Base-by-base conservation (phyloP, 345 rosid genomes). In the Arabis alpina region DNA sequence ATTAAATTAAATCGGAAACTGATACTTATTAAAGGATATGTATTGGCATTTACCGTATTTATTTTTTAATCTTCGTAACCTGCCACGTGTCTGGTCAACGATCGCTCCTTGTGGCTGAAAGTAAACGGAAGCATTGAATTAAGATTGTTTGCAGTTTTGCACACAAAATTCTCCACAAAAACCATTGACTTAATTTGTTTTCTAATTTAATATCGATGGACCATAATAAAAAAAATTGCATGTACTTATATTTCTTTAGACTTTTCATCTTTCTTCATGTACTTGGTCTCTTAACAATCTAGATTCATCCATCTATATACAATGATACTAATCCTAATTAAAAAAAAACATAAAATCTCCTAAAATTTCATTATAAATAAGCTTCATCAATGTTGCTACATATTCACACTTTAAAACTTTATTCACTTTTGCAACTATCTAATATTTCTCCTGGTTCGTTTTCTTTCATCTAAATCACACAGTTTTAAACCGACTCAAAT, bases 131-230 rank as follows among this genome's bases (percentile, higher is more conserved):
- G 36, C 32, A 58, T 7, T 66, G 47, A 66, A 66, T 16, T 23
- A 43, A 72, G 45, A 50, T 66, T 15, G 28, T 50, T 65, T 50
- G 43, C 64, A 32, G 6, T 52, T 50, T 59, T 32, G 50, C 61
- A 9, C 54, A 42, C 49, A 57, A 50, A 42, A 7, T 3, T 45
- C 19, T 19, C 66, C 62, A 32, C 53, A 59, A 64, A 27, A 64
- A 41, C 63, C 68, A 60, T 67, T 73, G 77, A 73, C 77, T 65
- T 57, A 0, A 41, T 28, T 73, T 65, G 5, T 56, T 65, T 52
- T 28, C 23, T 2, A 19, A 44, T 42, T 56, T 28, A 73, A 27
- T 39, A 39, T 64, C 44, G 8, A 73, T 55, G 30, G 3, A 45
- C 3, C 10, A 12, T 42, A 42, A 53, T 32, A 12, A 53, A 42